Conservation (phyloP, 352 stramenopile species). For the Phytophthora multivora region DNA sequence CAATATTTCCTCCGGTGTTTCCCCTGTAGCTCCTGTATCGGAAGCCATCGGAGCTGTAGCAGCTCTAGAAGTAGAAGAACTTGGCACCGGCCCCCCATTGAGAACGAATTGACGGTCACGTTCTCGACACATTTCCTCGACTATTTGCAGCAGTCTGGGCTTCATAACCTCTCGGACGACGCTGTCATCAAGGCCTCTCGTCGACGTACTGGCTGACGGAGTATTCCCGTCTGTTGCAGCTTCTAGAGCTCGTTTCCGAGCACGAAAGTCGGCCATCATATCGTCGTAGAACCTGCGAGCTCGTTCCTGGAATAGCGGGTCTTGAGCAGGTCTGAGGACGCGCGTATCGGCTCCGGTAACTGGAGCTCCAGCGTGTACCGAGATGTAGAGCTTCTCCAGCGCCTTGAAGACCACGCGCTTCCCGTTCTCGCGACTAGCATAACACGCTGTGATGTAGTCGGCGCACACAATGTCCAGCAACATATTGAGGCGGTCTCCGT, state of each 20-base stretch:
- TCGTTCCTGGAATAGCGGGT: conserved; percentile 55
- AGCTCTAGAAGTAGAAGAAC: conserved; percentile 13
- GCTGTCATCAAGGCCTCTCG: conserved; percentile 51
- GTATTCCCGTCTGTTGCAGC: conserved; percentile 16
- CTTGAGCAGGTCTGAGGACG: conserved; percentile 36
- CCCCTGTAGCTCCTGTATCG: conserved; percentile 3
- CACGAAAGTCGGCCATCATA: conserved; percentile 53
- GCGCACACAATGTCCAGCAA: conserved; percentile 85
- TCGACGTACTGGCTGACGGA: conserved; percentile 15
- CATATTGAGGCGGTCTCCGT: conserved; percentile 82
- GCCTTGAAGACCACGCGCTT: conserved; percentile 79
- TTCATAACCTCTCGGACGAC: conserved; percentile 76
- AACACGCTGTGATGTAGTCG: conserved; percentile 87
- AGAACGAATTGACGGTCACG: conserved; percentile 48
- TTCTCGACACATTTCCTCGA: conserved; percentile 79
- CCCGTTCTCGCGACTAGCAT: conserved; percentile 84
- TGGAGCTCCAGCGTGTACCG: conserved; percentile 51
- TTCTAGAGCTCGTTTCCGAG: conserved; percentile 32
- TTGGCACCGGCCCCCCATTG: neutral
- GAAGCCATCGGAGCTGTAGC: conserved; percentile 1
- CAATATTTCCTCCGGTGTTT: conserved; percentile 11
- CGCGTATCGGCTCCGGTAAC: conserved; percentile 21
- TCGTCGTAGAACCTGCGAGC: conserved; percentile 66
- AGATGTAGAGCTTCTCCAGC: conserved; percentile 82
- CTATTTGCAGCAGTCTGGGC: conserved; percentile 71